A percentile compares a stretch with the other conserved stretches of the same genome.
Evolutionary conservation across 106 monocot species (phyloP).

Genomic region (Alisma plantagoaquatica): DNA sequence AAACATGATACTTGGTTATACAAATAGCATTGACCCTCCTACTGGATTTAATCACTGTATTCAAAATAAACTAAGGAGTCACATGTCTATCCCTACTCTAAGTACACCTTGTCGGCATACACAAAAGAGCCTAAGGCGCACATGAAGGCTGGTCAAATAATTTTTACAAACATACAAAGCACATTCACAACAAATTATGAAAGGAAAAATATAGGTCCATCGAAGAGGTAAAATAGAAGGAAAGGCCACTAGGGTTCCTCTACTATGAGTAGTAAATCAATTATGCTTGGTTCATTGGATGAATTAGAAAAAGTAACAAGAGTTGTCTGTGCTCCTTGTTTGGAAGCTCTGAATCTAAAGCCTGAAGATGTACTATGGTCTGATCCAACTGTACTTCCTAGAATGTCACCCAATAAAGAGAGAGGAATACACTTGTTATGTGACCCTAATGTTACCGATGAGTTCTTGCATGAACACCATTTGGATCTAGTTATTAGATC

Average conservation of each 20-base stretch:
- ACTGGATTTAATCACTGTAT: no score
- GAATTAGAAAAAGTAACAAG: conserved; percentile 76
- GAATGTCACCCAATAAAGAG: conserved; percentile 75
- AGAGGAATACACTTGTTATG: conserved; percentile 89
- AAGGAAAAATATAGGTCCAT: conserved; percentile 20
- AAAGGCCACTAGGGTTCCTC: conserved; percentile 34
- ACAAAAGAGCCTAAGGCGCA: no score
- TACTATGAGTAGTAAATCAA: conserved; percentile 14
- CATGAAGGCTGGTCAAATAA: no score
- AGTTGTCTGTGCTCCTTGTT: conserved; percentile 84
- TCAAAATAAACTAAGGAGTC: no score
- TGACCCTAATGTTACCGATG: conserved; percentile 84
- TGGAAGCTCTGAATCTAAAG: conserved; percentile 77
- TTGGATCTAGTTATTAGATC: no score
- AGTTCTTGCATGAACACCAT: conserved; percentile 64
- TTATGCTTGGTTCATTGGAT: conserved; percentile 80
- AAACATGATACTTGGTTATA: no score
- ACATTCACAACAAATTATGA: no score
- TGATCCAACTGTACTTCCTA: conserved; percentile 58
- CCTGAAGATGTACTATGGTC: conserved; percentile 97
- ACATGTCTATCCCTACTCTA: no score
- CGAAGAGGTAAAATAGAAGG: conserved; percentile 65
- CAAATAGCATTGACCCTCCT: no score
- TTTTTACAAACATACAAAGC: no score
- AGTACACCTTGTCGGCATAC: no score